Conservation (phyloP, 768 basidiomycete species). For the Boletus pseudo-olivaceus region DNA sequence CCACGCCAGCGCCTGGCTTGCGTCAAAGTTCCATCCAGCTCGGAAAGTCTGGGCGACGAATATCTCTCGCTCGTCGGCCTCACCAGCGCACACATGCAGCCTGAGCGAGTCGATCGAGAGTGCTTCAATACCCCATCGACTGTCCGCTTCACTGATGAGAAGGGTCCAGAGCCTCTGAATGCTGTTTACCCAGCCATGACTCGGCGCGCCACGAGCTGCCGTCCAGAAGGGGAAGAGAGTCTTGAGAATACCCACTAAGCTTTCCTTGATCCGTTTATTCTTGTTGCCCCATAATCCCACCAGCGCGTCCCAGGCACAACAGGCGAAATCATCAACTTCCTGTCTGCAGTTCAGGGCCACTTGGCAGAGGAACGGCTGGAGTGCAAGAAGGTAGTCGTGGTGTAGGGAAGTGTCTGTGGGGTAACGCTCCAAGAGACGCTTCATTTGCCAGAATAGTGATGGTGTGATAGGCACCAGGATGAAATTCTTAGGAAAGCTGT, state of each 20-base stretch:
- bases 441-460: constrained; percentile 55
- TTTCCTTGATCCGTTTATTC: constrained; percentile 72
- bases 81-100: constrained; percentile 39
- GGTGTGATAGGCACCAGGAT: constrained; percentile 28
- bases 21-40: constrained; percentile 69
- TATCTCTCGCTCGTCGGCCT: constrained; percentile 30
- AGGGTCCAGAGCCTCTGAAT: constrained; percentile 51
- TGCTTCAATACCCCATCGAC: constrained; percentile 59
- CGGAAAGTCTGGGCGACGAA: constrained; percentile 68
- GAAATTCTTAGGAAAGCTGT: constrained; percentile 32
- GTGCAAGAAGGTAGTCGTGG: constrained; percentile 63
- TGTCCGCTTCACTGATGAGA: constrained; percentile 61
- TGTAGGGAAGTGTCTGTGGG: constrained; percentile 76
- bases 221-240: constrained; percentile 70
- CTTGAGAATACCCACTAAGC: constrained; percentile 68
- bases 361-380: constrained; percentile 68
- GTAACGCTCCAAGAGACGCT: constrained; percentile 62
- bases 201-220: constrained; percentile 29
- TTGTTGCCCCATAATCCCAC: constrained; percentile 78
- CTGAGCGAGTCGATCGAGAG: constrained; percentile 66
- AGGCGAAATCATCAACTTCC: constrained; percentile 58
- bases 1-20: constrained; percentile 73
- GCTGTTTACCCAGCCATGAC: constrained; percentile 43
- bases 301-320: constrained; percentile 57
- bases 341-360: constrained; percentile 72